Evolutionary conservation across 371 early-diverging fungal genomes (phyloP), one percentile per base, ranked within the genome.

Genomic region (Fennellomyces sp.): DNA sequence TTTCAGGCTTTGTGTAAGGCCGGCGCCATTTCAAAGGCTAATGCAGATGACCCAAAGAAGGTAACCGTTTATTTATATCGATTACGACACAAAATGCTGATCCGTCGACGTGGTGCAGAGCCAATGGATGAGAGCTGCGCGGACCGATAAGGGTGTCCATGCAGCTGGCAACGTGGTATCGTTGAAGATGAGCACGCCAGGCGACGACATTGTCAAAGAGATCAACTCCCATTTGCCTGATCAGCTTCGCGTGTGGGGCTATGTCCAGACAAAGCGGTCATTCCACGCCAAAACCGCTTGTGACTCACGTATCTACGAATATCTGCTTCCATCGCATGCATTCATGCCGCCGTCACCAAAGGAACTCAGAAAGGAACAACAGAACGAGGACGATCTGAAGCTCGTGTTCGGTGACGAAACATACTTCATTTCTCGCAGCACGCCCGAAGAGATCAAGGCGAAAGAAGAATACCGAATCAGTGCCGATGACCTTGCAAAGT

Each of bases 81-180:
- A n/a, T n/a, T n/a, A n/a, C n/a, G n/a, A n/a, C n/a, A n/a, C n/a
- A n/a, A n/a, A n/a, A n/a, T n/a, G n/a, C n/a, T n/a, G n/a, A n/a
- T 13, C 35, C 35, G 35, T 13, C 35, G 13, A 33, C 13, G 8
- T 33, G 35, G 35, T 33, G 5, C 23, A 45, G 45, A 45, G 45
- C 23, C 23, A 19, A 27, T 88, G 94, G 73, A 82, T 84, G 84
- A 79, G 99, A 55, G 90, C 96, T 11, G 99, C 98, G n/a, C 86
- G 99, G 26, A 99, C 99, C 0, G 99, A 99, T 74, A 99, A 99
- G 77, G 99, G 99, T 19, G 99, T 99, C 2, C 98, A 98, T 72
- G 99, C 99, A 7, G 96, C 95, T 21, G 96, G 98, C 19, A 95
- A 98, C 59, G 87, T 99, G 0, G 83, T 97, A n/a, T 90, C 95